phyloP scores from a whole-genome alignment of 176 grass and related monocot genomes.

The Olyra latifolia region DNA sequence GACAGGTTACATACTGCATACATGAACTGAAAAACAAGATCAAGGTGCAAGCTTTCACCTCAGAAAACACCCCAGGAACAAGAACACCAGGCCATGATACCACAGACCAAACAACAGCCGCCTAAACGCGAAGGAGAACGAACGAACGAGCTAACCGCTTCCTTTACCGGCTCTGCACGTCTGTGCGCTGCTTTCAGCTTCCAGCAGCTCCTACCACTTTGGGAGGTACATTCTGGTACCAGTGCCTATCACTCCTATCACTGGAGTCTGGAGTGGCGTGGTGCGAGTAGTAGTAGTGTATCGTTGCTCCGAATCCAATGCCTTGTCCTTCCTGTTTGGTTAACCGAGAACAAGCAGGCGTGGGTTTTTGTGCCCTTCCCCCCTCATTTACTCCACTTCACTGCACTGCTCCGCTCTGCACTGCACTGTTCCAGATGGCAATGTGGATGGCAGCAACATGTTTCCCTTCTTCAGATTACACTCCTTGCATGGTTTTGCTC shows the following conservation, averaged over 20 bases:
- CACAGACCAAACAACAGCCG: neutral
- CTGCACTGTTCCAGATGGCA: neutral
- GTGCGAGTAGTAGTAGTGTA: neutral
- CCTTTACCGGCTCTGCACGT: neutral
- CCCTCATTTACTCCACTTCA: neutral
- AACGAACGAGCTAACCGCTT: neutral
- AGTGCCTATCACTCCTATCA: neutral
- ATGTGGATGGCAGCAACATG: neutral
- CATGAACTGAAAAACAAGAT: neutral
- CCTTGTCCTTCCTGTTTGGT: slow-evolving; percentile 33
- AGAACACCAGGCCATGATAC: neutral
- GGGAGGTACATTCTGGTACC: slow-evolving; percentile 33
- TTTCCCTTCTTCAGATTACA: neutral
- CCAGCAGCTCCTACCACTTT: slow-evolving; percentile 14
- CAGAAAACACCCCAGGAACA: neutral
- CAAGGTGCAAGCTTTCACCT: slow-evolving; percentile 4
- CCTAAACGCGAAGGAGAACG: neutral
- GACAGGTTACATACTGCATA: neutral
- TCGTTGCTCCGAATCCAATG: slow-evolving; percentile 44
- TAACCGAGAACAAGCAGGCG: slow-evolving; percentile 27
- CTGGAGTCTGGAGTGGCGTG: neutral
- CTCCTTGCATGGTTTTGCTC: neutral
- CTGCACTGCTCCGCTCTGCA: no score
- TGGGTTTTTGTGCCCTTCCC: slow-evolving; percentile 20
- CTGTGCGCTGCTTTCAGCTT: neutral